Conservation (phyloP, 148 eudicot genomes). For the Rhododendron ovatum region DNA sequence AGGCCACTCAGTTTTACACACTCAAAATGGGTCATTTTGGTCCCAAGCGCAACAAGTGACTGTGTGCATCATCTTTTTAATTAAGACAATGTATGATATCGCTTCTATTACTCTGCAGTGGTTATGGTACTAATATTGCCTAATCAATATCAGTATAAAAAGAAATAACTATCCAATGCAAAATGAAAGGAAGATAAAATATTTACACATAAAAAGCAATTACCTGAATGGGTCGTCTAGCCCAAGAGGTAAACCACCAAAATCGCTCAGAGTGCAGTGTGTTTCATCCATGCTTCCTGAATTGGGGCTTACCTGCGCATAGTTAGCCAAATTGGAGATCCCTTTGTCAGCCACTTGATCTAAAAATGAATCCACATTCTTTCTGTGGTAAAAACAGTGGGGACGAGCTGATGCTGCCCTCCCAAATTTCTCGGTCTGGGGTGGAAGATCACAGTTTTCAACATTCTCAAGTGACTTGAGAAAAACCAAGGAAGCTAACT, state of each 20-base stretch:
- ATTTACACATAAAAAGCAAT: background rate
- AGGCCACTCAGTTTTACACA: background rate
- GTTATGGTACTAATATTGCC: background rate
- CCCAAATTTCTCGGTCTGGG: conserved; percentile 13
- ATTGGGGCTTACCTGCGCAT: conserved; percentile 4
- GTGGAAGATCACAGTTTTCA: conserved; percentile 22
- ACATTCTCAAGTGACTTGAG: conserved; percentile 7
- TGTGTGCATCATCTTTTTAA: background rate
- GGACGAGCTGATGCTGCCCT: conserved; percentile 7
- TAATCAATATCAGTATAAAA: background rate
- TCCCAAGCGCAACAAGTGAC: background rate
- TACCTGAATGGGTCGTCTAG: conserved; percentile 20
- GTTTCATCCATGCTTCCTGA: conserved; percentile 5
- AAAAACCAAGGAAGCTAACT: conserved; percentile 25
- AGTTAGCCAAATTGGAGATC: conserved; percentile 1
- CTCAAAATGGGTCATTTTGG: background rate
- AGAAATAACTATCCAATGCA: background rate
- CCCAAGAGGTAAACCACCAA: conserved; percentile 11
- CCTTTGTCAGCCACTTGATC: conserved; percentile 7
- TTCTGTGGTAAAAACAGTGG: background rate
- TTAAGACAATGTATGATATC: background rate
- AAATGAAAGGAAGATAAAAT: too few species aligned
- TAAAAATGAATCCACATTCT: conserved; percentile 1
- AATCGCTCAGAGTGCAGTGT: background rate
- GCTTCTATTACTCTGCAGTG: background rate